Conservation (phyloP, 495 filamentous ascomycete genomes). For the Aspergillus nidulans region DNA sequence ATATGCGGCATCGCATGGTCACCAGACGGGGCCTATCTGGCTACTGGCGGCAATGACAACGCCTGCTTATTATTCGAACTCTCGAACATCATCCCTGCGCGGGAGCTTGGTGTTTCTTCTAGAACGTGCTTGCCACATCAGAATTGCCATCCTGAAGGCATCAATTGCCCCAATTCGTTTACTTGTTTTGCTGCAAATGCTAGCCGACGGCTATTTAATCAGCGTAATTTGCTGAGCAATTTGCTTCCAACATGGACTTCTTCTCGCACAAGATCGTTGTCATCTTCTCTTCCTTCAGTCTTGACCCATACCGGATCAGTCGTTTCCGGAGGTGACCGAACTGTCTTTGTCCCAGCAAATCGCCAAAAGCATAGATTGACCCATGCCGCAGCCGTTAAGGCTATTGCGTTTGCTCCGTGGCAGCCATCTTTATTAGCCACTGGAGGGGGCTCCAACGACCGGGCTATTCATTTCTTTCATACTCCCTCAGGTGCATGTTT, state of each 20-base stretch:
- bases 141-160: slow-evolving; percentile 8
- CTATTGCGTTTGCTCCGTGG: slow-evolving; percentile 97
- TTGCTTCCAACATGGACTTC: slow-evolving; percentile 30
- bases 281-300: slow-evolving; percentile 23
- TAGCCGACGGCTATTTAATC: slow-evolving; percentile 17
- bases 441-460: slow-evolving; percentile 89
- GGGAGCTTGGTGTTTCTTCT: slow-evolving; percentile 6
- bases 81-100: slow-evolving; percentile 48
- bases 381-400: slow-evolving; percentile 90
- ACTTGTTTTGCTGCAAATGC: slow-evolving; percentile 16
- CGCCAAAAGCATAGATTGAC: slow-evolving; percentile 67
- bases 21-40: slow-evolving; percentile 67
- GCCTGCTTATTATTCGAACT: slow-evolving; percentile 76
- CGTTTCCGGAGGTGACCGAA: slow-evolving; percentile 27
- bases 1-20: slow-evolving; percentile 93
- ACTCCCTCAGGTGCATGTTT: slow-evolving; percentile 78
- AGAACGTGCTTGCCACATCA: slow-evolving; percentile 3
- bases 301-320: slow-evolving; percentile 27
- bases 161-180: slow-evolving; percentile 17
- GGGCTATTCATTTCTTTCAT: slow-evolving; percentile 94
- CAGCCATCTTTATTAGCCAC: slow-evolving; percentile 82
- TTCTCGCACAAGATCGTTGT: slow-evolving; percentile 15
- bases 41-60: slow-evolving; percentile 92
- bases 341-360: slow-evolving; percentile 36
- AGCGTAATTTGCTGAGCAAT: slow-evolving; percentile 23